Conservation (phyloP, 768 basidiomycete species). For the Dentipellis fragilis region DNA sequence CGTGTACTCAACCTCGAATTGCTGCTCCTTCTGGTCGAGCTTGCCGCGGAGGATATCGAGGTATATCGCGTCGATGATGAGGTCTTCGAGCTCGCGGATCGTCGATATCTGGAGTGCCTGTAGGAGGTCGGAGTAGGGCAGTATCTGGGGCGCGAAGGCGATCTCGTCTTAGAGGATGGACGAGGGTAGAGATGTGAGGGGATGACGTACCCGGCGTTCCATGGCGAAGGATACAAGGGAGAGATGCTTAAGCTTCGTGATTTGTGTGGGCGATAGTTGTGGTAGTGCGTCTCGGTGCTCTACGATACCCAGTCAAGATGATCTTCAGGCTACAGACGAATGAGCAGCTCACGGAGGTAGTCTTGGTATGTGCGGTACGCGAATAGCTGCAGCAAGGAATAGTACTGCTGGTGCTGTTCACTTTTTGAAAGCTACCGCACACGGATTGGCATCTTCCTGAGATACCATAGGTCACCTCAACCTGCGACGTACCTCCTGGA, state of each 20-base stretch:
- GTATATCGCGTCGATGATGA: slow-evolving; percentile 96
- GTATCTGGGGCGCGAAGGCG: slow-evolving; percentile 39
- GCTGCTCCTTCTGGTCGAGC: slow-evolving; percentile 85
- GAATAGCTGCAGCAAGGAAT: slow-evolving; percentile 73
- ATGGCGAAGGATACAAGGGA: slow-evolving; percentile 80
- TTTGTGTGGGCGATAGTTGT: slow-evolving; percentile 59
- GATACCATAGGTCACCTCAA: neutral
- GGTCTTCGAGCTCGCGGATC: slow-evolving; percentile 87
- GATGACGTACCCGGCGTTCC: slow-evolving; percentile 57
- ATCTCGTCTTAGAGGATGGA: neutral
- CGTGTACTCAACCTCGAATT: slow-evolving; percentile 86
- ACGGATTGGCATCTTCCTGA: neutral
- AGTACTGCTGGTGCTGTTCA: slow-evolving; percentile 53
- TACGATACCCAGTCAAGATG: slow-evolving; percentile 20
- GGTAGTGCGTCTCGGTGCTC: slow-evolving; percentile 62
- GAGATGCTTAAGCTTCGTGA: slow-evolving; percentile 85
- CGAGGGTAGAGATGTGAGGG: neutral
- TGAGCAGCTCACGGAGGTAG: slow-evolving; percentile 51
- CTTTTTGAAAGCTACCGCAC: slow-evolving; percentile 50
- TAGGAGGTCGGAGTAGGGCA: slow-evolving; percentile 71
- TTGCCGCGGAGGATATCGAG: slow-evolving; percentile 82
- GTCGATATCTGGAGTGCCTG: slow-evolving; percentile 62
- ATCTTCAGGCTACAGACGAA: neutral
- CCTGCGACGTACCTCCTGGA: slow-evolving; percentile 60
- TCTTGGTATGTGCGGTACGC: slow-evolving; percentile 82